Percentiles rank a stretch among this genome's conserved stretches.
Conservation (phyloP, 2,329 filamentous ascomycete species). For the Colletotrichum aenigma region DNA sequence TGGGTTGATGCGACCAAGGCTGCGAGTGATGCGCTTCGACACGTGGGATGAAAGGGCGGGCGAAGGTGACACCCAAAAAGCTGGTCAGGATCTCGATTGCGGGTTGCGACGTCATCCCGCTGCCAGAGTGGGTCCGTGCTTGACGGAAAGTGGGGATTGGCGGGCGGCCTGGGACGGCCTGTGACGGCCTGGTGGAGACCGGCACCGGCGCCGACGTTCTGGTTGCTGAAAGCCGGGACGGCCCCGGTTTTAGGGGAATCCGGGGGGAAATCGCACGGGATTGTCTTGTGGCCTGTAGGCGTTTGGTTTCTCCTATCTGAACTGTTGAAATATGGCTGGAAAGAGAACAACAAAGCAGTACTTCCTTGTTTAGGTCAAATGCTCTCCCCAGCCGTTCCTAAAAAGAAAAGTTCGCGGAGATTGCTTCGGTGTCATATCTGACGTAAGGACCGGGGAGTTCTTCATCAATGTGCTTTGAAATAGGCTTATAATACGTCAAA, state of each 20-base stretch:
- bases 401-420: no score
- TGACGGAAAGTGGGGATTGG: neutral
- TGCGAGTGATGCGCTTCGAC: neutral
- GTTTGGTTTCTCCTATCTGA: neutral
- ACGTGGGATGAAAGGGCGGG: neutral
- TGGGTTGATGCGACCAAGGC: neutral
- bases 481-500: no score
- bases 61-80: neutral
- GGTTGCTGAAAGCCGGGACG: neutral
- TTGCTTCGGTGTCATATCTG: no score
- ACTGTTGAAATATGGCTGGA: neutral
- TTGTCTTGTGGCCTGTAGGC: neutral
- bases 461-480: no score
- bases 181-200: neutral
- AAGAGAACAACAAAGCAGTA: neutral
- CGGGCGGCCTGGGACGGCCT: neutral
- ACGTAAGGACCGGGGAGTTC: no score
- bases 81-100: conserved; percentile 17
- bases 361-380: neutral
- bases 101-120: conserved; percentile 17
- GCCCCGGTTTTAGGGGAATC: neutral
- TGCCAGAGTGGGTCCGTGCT: neutral
- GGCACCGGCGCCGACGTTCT: neutral
- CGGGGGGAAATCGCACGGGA: neutral
- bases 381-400: no score